Percentiles rank a stretch among this genome's conserved stretches.
phyloP scores from a whole-genome alignment of 2,329 filamentous ascomycete genomes.

The Penicillium thymicola region DNA sequence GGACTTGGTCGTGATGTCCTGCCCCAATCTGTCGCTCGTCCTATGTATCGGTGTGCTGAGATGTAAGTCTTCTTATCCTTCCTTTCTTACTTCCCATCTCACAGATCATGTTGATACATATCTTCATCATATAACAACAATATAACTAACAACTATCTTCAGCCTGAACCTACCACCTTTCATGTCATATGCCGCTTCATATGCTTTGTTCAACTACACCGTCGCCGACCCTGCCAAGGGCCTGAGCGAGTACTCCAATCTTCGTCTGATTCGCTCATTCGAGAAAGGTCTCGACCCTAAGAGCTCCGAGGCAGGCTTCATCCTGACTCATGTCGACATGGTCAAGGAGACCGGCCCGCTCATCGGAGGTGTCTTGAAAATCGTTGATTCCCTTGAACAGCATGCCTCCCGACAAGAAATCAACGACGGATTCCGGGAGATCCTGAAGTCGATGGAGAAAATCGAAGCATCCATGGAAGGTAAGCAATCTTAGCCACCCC shows the following conservation, averaged over 20 bases:
- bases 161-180: slow-evolving; percentile 79
- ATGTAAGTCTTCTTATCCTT: slow-evolving; percentile 61
- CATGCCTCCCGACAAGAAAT: slow-evolving; percentile 55
- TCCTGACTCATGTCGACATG: slow-evolving; percentile 96
- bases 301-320: slow-evolving; percentile 91
- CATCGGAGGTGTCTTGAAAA: slow-evolving; percentile 67
- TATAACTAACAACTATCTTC: slow-evolving; percentile 20
- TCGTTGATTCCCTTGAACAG: slow-evolving; percentile 57
- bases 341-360: slow-evolving; percentile 79
- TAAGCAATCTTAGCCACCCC: slow-evolving; percentile 29
- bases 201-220: slow-evolving; percentile 62
- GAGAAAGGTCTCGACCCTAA: slow-evolving; percentile 81
- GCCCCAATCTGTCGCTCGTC: slow-evolving; percentile 71
- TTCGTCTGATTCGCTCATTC: slow-evolving; percentile 86
- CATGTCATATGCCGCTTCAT: slow-evolving; percentile 74
- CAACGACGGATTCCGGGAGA: slow-evolving; percentile 61
- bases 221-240: slow-evolving; percentile 56
- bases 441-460: slow-evolving; percentile 62
- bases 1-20: slow-evolving; percentile 72
- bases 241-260: slow-evolving; percentile 56
- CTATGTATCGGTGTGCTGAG: slow-evolving; percentile 78
- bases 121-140: not conserved
- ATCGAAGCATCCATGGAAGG: slow-evolving; percentile 79
- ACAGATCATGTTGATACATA: not conserved
- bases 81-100: not conserved